Evolutionary conservation across 805 yeast genomes (phyloP).

Genomic region (Metschnikowia santaceciliae): DNA sequence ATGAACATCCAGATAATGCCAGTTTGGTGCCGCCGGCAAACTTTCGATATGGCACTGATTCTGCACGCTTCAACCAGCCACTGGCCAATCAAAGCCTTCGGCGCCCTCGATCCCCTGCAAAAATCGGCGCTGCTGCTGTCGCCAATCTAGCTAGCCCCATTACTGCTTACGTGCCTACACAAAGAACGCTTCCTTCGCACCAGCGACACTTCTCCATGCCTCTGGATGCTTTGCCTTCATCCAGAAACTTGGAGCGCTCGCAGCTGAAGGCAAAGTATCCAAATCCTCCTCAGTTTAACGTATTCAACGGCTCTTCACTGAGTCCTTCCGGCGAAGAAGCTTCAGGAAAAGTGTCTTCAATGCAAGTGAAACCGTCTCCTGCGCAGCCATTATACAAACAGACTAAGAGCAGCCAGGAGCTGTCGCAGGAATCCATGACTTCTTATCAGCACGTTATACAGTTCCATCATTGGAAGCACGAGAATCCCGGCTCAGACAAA

Average conservation of each 20-base stretch:
- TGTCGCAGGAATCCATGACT: slow-evolving; percentile 42
- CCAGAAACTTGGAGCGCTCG: slow-evolving; percentile 4
- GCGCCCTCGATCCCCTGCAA: slow-evolving; percentile 62
- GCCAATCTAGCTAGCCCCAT: slow-evolving; percentile 42
- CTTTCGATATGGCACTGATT: slow-evolving; percentile 33
- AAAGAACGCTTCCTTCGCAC: slow-evolving; percentile 23
- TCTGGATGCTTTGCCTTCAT: slow-evolving; percentile 16
- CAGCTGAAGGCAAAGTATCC: slow-evolving; percentile 1
- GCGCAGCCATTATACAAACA: slow-evolving; percentile 39
- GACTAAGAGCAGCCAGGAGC: slow-evolving; percentile 27
- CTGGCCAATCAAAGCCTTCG: slow-evolving; percentile 12
- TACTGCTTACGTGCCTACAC: slow-evolving; percentile 27
- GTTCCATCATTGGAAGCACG: slow-evolving; percentile 58
- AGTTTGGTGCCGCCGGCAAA: slow-evolving; percentile 32
- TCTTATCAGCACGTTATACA: slow-evolving; percentile 50
- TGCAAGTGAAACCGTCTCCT: slow-evolving; percentile 41
- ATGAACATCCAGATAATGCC: slow-evolving; percentile 24
- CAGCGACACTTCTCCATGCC: slow-evolving; percentile 45
- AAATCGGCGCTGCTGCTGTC: slow-evolving; percentile 69
- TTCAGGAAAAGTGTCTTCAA: slow-evolving; percentile 28
- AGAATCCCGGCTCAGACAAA: slow-evolving; percentile 20
- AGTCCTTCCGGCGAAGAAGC: neutral
- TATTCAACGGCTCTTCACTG: neutral
- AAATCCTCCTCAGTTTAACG: slow-evolving; percentile 1
- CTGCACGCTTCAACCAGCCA: slow-evolving; percentile 13